Percentiles rank a stretch among this genome's conserved stretches.
Evolutionary conservation across 176 grass and related monocot genomes (phyloP).

Genomic region (Oryza australiensis): DNA sequence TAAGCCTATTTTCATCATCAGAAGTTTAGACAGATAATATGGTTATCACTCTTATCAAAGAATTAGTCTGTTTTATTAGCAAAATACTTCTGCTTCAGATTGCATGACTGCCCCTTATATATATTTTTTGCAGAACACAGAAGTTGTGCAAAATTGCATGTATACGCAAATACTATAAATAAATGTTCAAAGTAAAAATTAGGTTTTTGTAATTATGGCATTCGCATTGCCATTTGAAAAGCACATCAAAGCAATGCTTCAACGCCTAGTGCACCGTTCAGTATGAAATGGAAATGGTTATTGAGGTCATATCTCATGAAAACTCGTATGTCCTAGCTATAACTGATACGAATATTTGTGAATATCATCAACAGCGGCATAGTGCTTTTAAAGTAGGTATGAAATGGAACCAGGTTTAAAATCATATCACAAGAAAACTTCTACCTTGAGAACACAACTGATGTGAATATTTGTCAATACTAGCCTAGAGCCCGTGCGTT

Average conservation of each 20-base stretch:
- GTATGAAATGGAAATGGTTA: neutral
- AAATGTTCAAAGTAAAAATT: neutral
- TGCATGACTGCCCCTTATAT: neutral
- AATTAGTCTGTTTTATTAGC: neutral
- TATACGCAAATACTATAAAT: conserved; percentile 1
- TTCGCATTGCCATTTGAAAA: conserved; percentile 21
- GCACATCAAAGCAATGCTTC: conserved; percentile 4
- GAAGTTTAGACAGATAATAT: conserved; percentile 22
- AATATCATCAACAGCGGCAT: neutral
- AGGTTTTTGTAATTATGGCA: neutral
- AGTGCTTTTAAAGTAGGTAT: neutral
- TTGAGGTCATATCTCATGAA: neutral
- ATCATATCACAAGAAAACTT: neutral
- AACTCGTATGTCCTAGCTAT: neutral
- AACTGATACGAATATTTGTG: neutral
- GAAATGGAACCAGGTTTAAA: neutral
- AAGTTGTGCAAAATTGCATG: neutral
- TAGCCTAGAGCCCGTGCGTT: too few species aligned
- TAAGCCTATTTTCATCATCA: conserved; percentile 70
- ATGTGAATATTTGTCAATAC: conserved; percentile 27
- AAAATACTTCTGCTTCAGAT: conserved; percentile 14
- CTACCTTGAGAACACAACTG: conserved; percentile 6
- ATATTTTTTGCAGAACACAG: conserved; percentile 9
- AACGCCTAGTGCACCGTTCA: neutral
- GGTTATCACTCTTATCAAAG: neutral